A percentile compares a stretch with the other conserved stretches of the same genome.
Evolutionary conservation across 2,329 filamentous ascomycete genomes (phyloP).

Genomic region (Penicillium sp.): DNA sequence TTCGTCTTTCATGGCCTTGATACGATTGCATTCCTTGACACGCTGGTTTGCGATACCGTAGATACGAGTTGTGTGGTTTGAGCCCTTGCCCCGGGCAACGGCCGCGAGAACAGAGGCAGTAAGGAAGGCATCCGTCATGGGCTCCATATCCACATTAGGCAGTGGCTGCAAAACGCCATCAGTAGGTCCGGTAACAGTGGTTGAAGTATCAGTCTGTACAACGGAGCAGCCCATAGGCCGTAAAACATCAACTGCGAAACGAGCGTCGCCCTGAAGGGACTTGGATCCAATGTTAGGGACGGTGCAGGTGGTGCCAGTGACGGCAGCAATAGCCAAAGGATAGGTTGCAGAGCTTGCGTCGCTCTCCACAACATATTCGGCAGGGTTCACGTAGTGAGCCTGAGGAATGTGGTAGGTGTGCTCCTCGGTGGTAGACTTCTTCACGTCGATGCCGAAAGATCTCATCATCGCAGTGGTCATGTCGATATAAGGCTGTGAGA

Average conservation of each 20-base stretch:
- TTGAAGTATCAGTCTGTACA: conserved; percentile 77
- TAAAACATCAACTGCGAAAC: conserved; percentile 87
- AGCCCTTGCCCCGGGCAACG: conserved; percentile 69
- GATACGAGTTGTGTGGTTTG: conserved; percentile 70
- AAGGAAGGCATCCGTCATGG: conserved; percentile 98
- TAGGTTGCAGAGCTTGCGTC: conserved; percentile 98
- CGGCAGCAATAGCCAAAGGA: conserved; percentile 87
- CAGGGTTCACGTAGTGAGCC: conserved; percentile 76
- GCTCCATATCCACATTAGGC: conserved; percentile 90
- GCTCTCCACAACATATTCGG: conserved; percentile 87
- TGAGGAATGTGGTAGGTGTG: conserved; percentile 94
- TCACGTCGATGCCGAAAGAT: conserved; percentile 79
- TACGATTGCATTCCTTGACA: conserved; percentile 97
- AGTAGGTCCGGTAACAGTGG: conserved; percentile 86
- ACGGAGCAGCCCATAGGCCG: conserved; percentile 92
- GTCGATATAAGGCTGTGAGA: conserved; percentile 95
- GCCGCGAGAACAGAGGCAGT: conserved; percentile 92
- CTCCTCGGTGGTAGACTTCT: conserved; percentile 70
- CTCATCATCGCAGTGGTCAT: conserved; percentile 99
- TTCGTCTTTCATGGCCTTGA: conserved; percentile 91
- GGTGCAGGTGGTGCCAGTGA: conserved; percentile 92
- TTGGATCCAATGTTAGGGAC: conserved; percentile 92
- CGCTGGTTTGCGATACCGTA: conserved; percentile 95
- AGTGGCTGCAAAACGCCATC: conserved; percentile 71
- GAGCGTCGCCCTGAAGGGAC: conserved; percentile 90